Evolutionary conservation across 2,329 filamentous ascomycete genomes (phyloP).

Genomic region (Verticillium nonalfalfae): DNA sequence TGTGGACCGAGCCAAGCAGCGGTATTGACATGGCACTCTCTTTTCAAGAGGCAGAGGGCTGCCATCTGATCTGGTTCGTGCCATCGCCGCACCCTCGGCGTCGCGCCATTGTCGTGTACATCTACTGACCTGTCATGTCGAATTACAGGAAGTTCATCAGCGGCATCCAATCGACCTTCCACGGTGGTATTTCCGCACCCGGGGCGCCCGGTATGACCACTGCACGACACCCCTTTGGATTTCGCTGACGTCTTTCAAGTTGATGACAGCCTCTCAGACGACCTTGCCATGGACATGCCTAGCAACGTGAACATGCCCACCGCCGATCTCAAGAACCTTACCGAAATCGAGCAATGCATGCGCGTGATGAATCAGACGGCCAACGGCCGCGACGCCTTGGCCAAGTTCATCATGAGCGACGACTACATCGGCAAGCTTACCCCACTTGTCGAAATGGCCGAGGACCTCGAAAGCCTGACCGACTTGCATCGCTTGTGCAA

Average conservation of each 20-base stretch:
- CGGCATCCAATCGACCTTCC: slow-evolving; percentile 71
- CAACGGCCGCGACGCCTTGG: slow-evolving; percentile 74
- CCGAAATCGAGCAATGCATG: slow-evolving; percentile 80
- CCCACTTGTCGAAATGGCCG: slow-evolving; percentile 79
- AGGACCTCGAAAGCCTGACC: slow-evolving; percentile 79
- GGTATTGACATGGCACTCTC: slow-evolving; percentile 95
- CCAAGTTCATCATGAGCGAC: slow-evolving; percentile 78
- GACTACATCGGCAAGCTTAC: slow-evolving; percentile 85
- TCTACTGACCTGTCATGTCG: slow-evolving; percentile 15
- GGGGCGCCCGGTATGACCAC: slow-evolving; percentile 58
- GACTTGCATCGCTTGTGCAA: slow-evolving; percentile 92
- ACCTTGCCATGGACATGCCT: slow-evolving; percentile 67
- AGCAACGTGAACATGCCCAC: slow-evolving; percentile 68
- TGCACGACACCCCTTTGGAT: background rate
- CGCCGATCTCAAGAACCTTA: slow-evolving; percentile 74
- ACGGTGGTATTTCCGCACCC: slow-evolving; percentile 49
- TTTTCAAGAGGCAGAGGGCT: slow-evolving; percentile 96
- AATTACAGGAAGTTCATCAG: slow-evolving; percentile 78
- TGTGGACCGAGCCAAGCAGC: slow-evolving; percentile 85
- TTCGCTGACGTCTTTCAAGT: slow-evolving; percentile 18
- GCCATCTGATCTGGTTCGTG: slow-evolving; percentile 78
- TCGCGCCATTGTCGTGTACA: background rate
- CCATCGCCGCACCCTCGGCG: background rate
- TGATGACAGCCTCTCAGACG: slow-evolving; percentile 88
- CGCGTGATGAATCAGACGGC: slow-evolving; percentile 69